These are phyloP conservation scores for Irpex rosettiformis DNA, from an alignment of 1,284 basidiomycete genomes.

Conservation along the genomic window DNA sequence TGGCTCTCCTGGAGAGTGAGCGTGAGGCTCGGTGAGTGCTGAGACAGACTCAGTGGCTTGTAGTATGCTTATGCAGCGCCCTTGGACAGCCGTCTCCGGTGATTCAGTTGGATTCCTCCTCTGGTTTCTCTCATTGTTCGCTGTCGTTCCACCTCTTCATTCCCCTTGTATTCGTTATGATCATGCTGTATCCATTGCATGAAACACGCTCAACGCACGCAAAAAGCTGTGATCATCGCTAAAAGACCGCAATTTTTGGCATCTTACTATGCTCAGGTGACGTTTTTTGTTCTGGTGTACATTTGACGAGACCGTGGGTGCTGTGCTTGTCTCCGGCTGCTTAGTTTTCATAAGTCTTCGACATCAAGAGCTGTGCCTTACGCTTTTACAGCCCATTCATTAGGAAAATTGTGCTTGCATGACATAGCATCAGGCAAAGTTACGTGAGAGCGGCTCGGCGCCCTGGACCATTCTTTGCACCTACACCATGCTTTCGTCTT, in stretches of 20 bases:
- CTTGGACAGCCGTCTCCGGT: constrained; percentile 39
- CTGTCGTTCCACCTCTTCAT: constrained; percentile 22
- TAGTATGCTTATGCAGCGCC: constrained; percentile 8
- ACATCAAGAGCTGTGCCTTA: no score
- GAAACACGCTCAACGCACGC: not conserved
- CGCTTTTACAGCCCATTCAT: no score
- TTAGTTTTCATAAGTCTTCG: no score
- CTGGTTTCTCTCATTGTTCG: constrained; percentile 15
- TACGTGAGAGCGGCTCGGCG: no score
- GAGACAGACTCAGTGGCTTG: not conserved
- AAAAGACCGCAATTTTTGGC: not conserved
- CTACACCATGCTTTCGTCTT: not conserved
- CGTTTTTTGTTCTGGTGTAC: not conserved
- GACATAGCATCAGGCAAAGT: no score
- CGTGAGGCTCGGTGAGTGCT: constrained; percentile 95
- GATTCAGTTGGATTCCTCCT: constrained; percentile 19
- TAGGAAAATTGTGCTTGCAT: no score
- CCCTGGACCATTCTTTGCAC: not conserved
- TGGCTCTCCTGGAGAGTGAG: constrained; percentile 97
- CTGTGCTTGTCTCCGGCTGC: no score
- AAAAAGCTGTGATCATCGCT: not conserved
- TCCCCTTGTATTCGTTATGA: constrained; percentile 32
- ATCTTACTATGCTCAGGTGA: not conserved
- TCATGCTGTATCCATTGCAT: constrained; percentile 24
- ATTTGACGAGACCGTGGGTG: no score